Evolutionary conservation across 768 basidiomycete species (phyloP).

Genomic region (Cyclocybe cylindracea): DNA sequence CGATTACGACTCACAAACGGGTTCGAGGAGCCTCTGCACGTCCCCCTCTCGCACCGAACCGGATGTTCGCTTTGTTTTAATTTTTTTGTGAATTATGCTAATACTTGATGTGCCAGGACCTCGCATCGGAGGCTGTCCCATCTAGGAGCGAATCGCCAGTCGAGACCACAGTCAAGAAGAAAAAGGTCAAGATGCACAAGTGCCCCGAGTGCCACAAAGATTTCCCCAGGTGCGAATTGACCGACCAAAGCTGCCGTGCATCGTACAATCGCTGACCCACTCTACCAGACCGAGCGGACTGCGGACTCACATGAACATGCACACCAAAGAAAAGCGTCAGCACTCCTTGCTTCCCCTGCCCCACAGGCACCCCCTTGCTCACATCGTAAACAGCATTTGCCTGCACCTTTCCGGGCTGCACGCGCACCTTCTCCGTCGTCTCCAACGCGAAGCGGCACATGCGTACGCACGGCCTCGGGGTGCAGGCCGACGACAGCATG

Average conservation of each 20-base stretch:
- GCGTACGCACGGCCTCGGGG: conserved; percentile 57
- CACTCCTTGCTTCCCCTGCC: not conserved
- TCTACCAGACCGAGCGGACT: conserved; percentile 31
- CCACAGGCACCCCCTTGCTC: not conserved
- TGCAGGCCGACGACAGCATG: conserved; percentile 17
- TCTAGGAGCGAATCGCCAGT: conserved; percentile 18
- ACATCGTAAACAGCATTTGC: conserved; percentile 20
- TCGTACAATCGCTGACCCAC: not conserved
- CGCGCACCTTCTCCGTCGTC: conserved; percentile 60
- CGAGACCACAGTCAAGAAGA: conserved; percentile 22
- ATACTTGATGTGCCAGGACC: conserved; percentile 3
- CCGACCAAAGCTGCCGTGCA: not conserved
- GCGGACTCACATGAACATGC: conserved; percentile 36
- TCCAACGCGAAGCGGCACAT: conserved; percentile 69
- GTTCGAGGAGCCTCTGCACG: conserved; percentile 14
- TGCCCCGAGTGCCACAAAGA: conserved; percentile 34
- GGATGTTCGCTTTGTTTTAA: conserved; percentile 5
- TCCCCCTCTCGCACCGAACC: conserved; percentile 12
- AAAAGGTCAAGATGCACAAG: conserved; percentile 36
- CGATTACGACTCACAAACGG: not conserved
- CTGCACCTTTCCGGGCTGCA: conserved; percentile 54
- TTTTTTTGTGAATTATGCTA: not conserved
- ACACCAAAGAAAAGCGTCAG: conserved; percentile 34
- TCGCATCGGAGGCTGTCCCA: not conserved
- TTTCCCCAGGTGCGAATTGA: conserved; percentile 33